Percentiles rank a stretch among this genome's conserved stretches.
phyloP scores from a whole-genome alignment of 306 rosid genomes.

The Prunus mira region DNA sequence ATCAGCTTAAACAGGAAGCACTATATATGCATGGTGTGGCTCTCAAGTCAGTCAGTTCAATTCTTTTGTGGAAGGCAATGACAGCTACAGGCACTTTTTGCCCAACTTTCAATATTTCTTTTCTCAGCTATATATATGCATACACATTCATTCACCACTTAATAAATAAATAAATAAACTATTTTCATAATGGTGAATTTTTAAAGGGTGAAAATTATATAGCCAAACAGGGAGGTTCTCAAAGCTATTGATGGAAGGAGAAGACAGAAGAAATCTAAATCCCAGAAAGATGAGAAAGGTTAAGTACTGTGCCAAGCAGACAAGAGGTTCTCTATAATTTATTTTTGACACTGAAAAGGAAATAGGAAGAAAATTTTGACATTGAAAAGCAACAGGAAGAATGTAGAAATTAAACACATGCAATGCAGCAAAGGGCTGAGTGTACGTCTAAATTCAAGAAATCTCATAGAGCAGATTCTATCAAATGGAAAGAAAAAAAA shows the following conservation, averaged over 20 bases:
- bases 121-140: neutral
- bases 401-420: neutral
- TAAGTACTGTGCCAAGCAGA: neutral
- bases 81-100: neutral
- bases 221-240: neutral
- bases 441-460: neutral
- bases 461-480: neutral
- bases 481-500: neutral
- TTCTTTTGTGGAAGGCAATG: neutral
- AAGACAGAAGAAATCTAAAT: too few species aligned
- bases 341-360: neutral
- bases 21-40: neutral
- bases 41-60: constrained; percentile 1
- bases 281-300: too few species aligned
- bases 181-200: neutral
- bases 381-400: neutral
- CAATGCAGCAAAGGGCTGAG: neutral
- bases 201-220: neutral
- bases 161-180: neutral
- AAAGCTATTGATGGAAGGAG: neutral
- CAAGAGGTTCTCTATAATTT: neutral
- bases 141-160: neutral
- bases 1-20: neutral
- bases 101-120: neutral
- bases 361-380: neutral